These are phyloP conservation scores for Seiridium cupressi DNA, from an alignment of 2,329 filamentous ascomycete species.

Conservation along the genomic window DNA sequence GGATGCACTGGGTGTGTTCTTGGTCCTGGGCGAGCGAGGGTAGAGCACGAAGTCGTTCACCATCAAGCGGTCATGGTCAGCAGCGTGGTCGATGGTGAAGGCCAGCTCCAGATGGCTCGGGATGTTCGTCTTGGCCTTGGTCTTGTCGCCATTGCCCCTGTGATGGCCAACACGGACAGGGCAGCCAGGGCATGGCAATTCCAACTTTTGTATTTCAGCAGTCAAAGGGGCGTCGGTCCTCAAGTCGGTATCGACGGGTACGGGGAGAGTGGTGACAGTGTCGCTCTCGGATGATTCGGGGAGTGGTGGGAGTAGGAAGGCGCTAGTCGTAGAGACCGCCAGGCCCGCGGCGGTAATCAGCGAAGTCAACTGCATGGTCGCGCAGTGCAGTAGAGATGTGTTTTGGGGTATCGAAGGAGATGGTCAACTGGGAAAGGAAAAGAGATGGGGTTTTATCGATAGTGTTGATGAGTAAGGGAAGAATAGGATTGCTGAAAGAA, in stretches of 20 bases:
- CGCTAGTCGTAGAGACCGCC: conserved; percentile 30
- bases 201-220: conserved; percentile 20
- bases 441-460: no score
- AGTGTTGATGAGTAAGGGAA: no score
- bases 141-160: conserved; percentile 9
- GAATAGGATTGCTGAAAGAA: no score
- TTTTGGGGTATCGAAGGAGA: no score
- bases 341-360: conserved; percentile 31
- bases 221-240: conserved; percentile 9
- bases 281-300: conserved; percentile 24
- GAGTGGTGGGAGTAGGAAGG: conserved; percentile 23
- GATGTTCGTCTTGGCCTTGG: conserved; percentile 18
- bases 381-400: no score
- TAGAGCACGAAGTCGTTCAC: conserved; percentile 63
- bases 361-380: conserved; percentile 29
- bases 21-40: conserved; percentile 46
- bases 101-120: conserved; percentile 51
- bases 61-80: conserved; percentile 44
- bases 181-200: conserved; percentile 28
- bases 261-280: conserved; percentile 25
- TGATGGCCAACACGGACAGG: conserved; percentile 17
- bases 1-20: conserved; percentile 20
- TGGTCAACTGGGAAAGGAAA: no score
- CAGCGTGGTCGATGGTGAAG: conserved; percentile 49
- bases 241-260: conserved; percentile 18